Evolutionary conservation across 345 rosid species (phyloP), one percentile per base, ranked within the genome.

Genomic region (Streptanthus diversifolius): DNA sequence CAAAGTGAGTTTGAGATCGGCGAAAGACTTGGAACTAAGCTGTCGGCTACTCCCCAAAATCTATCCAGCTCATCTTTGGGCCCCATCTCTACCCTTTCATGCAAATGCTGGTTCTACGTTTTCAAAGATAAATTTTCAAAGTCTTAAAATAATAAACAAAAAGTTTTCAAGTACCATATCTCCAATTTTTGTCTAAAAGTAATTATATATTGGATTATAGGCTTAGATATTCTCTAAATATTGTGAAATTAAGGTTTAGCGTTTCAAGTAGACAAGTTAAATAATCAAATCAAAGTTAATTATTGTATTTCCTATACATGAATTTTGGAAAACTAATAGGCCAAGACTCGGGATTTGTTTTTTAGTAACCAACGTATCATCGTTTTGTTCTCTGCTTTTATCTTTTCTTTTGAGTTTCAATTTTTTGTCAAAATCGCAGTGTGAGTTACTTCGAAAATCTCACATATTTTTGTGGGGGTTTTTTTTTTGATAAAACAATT

Each of bases 11-110:
- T 54, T 70, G 57, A 70, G 74, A 58, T 70, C 74, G 47, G 74
- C 74, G 54, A 36, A 59, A 70, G 66, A 70, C 66, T 70, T 45
- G 58, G 66, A 70, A 70, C 66, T 70, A 66, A 66, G 60, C 60
- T 66, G 58, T 25, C 74, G 66, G 74, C 67, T 70, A 70, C 57
- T 59, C 59, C 1, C 39, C 37, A 24, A 70, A 35, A 70, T 70
- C 58, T 58, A 45, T 56, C 63, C 44, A 69, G 73, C 65, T 69
- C 73, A 69, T 70, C 37, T 47, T 10, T 47, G 48, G 66, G 47
- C 3, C 48, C 74, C 47, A 44, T 10, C 10, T 58, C 9, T 17
- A 32, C 13, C 15, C n/a, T 21, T 70, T 57, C 25, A 35, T 57
- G 48, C 25, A 43, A 51, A 54, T 40, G 8, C 19, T 68, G 47